Base-by-base conservation (phyloP, 768 basidiomycete genomes). In the Tricholoma sp. region DNA sequence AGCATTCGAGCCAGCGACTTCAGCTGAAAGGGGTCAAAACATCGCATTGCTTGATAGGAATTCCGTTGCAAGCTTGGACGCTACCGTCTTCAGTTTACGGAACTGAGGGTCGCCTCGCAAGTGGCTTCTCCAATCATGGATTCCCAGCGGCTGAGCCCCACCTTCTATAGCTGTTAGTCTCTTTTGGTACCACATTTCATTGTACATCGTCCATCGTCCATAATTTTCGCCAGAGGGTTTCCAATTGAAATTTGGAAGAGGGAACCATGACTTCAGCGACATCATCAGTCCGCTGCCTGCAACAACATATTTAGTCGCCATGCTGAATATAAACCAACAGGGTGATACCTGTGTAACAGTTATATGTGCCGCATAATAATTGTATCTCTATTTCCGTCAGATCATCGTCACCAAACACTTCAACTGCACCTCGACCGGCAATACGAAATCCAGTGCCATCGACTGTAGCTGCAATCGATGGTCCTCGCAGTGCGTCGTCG, bases 241-340 rank as follows among this genome's bases (percentile, higher is more conserved):
- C 13, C 3, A 15, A 24, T 24, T 24, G 13, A 15, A 13, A 15
- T 37, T 56, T 1, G 39, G 9, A 6, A 34, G 52, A 3, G 62
- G 63, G 56, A 55, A 66, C 63, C 61, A 66, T 18, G 61, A 64
- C 42, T 29, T 37, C 3, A 55, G n/a, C 13, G 59, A 47, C 28
- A 24, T 44, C 17, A 60, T 37, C 11, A 37, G 8, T 2, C 18
- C 18, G 10, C 18, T 42, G 18, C 41, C 41, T 42, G 18, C 12
- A 5, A 37, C 18, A 20, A 9, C 11, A 20, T 20, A 24, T 20
- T 20, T 11, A 13, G 12, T 37, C 11, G 12, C 15, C 12, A 13
- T 37, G 4, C 24, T 4, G 24, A 24, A 24, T 9, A 20, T 20
- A 20, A 49, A 1, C 24, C 4, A 1, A 50, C 32, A 50, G 3